phyloP scores from a whole-genome alignment of 768 basidiomycete genomes.

The Mycena leptocephala region DNA sequence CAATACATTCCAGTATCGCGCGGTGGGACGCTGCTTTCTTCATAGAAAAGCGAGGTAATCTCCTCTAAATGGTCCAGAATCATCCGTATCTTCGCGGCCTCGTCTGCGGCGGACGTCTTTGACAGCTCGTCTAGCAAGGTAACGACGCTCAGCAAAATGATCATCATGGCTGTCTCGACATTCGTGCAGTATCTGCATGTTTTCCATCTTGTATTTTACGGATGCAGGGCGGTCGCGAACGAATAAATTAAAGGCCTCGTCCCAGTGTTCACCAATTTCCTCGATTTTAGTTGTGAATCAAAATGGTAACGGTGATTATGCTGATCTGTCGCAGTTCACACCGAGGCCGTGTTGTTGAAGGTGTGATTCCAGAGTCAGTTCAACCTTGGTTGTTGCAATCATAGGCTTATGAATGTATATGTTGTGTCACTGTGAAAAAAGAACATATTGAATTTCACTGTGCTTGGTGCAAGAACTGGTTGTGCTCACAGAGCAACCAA shows the following conservation, averaged over 20 bases:
- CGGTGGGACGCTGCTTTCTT: background rate
- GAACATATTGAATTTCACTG: no score
- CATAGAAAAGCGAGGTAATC: constrained; percentile 7
- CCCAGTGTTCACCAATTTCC: no score
- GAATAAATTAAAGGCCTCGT: constrained; percentile 46
- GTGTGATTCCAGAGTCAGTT: no score
- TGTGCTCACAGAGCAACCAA: no score
- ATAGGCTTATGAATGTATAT: no score
- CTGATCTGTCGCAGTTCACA: no score
- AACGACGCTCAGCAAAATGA: constrained; percentile 42
- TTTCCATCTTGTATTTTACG: constrained; percentile 45
- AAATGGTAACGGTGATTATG: no score
- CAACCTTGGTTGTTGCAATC: no score
- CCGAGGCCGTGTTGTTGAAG: no score
- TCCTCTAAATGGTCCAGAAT: constrained; percentile 38
- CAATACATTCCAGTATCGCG: constrained; percentile 20
- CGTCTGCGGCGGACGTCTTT: background rate
- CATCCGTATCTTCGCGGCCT: background rate
- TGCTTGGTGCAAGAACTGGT: no score
- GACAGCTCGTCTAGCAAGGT: constrained; percentile 14
- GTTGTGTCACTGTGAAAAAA: no score
- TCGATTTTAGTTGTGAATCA: no score
- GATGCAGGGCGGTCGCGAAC: background rate
- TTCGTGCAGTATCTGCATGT: constrained; percentile 54
- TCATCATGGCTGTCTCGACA: constrained; percentile 54